Conservation (phyloP, 2,329 filamentous ascomycete species). For the Boeremia exigua region DNA sequence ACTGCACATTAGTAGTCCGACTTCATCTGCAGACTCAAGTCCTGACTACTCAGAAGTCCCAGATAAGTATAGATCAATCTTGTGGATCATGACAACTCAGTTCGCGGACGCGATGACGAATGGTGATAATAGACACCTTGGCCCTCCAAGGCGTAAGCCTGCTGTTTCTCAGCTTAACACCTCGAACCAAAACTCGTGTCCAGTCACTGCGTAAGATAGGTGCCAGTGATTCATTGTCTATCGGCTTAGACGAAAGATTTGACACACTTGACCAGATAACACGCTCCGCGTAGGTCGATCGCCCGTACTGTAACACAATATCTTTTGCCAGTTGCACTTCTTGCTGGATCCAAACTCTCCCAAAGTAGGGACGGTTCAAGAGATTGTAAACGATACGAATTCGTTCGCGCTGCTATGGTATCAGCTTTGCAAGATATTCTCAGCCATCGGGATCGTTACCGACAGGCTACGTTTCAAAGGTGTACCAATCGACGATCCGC, state of each 20-base stretch:
- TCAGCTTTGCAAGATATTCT: too few relatives aligned
- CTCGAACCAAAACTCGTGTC: too few relatives aligned
- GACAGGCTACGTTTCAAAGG: too few relatives aligned
- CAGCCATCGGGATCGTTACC: too few relatives aligned
- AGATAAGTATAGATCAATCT: background rate
- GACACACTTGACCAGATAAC: background rate
- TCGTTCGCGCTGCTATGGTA: too few relatives aligned
- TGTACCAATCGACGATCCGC: too few relatives aligned
- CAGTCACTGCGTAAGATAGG: background rate
- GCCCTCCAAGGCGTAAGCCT: too few relatives aligned
- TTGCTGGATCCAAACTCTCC: background rate
- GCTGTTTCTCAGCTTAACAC: background rate
- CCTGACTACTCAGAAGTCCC: background rate
- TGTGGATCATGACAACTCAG: background rate
- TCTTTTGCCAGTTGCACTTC: background rate
- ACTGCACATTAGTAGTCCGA: background rate
- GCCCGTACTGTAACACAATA: background rate
- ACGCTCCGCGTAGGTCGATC: background rate
- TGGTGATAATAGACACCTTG: too few relatives aligned
- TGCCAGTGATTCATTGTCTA: background rate
- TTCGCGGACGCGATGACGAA: background rate
- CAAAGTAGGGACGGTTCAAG: background rate
- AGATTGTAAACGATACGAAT: background rate
- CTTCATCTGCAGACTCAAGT: background rate
- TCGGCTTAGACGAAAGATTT: background rate